These are phyloP conservation scores for Colletotrichum higginsianum DNA, from an alignment of 2,329 filamentous ascomycete species.

Conservation along the genomic window DNA sequence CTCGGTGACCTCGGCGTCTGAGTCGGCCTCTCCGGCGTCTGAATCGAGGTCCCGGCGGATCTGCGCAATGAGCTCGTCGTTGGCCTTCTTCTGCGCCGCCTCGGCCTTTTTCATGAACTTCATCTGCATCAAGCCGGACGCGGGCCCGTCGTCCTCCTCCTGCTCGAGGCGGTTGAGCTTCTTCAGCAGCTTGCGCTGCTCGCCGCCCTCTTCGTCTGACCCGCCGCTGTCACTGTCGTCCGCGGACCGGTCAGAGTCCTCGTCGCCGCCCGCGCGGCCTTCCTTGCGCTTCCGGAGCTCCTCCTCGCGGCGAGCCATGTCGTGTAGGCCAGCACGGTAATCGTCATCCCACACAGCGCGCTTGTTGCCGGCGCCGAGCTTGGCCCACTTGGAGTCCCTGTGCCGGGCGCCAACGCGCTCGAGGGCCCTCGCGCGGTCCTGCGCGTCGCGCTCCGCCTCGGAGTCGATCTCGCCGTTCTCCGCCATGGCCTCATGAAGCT, in stretches of 20 bases:
- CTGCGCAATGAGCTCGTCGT: constrained; percentile 81
- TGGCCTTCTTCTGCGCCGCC: constrained; percentile 80
- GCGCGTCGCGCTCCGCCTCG: constrained; percentile 74
- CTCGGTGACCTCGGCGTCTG: constrained; percentile 68
- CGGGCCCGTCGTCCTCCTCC: constrained; percentile 64
- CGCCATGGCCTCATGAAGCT: constrained; percentile 65
- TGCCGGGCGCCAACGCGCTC: constrained; percentile 90
- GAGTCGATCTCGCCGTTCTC: constrained; percentile 75
- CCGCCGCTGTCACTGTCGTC: constrained; percentile 70
- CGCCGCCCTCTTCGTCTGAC: constrained; percentile 63
- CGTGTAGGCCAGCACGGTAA: constrained; percentile 81
- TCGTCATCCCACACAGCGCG: constrained; percentile 91
- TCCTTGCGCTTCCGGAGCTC: constrained; percentile 86
- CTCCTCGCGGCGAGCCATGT: constrained; percentile 87
- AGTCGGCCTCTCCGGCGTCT: constrained; percentile 65
- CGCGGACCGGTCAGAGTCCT: constrained; percentile 63
- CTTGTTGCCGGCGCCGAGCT: constrained; percentile 83
- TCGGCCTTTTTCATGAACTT: constrained; percentile 96
- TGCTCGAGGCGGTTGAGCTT: constrained; percentile 62
- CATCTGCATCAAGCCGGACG: constrained; percentile 83
- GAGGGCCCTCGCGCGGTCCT: constrained; percentile 83
- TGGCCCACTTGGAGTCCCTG: constrained; percentile 93
- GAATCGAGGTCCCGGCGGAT: constrained; percentile 82
- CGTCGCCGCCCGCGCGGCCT: constrained; percentile 69
- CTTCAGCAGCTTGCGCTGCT: constrained; percentile 56